Percentiles rank a stretch among this genome's conserved stretches.
Conservation (phyloP, 768 basidiomycete species). For the Boletus rubropictus region DNA sequence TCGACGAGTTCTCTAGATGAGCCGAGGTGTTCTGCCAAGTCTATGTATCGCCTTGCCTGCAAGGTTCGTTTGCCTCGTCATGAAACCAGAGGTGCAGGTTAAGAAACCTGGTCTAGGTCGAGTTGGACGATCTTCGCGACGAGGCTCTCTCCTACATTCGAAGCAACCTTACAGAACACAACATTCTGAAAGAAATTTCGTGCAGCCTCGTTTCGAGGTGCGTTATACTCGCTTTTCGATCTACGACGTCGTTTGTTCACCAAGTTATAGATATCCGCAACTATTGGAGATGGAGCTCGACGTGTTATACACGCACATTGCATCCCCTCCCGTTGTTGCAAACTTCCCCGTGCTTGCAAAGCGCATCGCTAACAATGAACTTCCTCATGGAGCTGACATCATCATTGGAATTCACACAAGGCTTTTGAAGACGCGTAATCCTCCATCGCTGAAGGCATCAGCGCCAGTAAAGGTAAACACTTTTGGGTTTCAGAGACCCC, state of each 20-base stretch:
- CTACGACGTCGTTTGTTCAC: no score
- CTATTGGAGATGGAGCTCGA: constrained; percentile 21
- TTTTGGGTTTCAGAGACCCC: no score
- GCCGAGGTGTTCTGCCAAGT: constrained; percentile 36
- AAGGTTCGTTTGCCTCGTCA: constrained; percentile 24
- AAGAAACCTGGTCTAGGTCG: constrained; percentile 7
- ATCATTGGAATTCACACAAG: constrained; percentile 17
- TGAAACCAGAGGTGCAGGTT: background rate
- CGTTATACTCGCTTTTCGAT: background rate
- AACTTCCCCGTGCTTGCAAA: constrained; percentile 9
- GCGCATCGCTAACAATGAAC: constrained; percentile 16
- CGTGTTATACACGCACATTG: constrained; percentile 16
- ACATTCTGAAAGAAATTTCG: constrained; percentile 21
- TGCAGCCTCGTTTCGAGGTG: constrained; percentile 20
- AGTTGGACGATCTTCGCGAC: constrained; percentile 16
- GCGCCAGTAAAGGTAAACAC: no score
- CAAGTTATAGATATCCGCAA: constrained; percentile 4
- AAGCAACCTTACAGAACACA: constrained; percentile 15
- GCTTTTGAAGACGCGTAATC: constrained; percentile 5
- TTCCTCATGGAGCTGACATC: constrained; percentile 19
- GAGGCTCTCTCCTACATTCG: constrained; percentile 15
- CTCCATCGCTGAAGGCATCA: no score
- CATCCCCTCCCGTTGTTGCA: constrained; percentile 9
- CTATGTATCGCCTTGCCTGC: constrained; percentile 40
- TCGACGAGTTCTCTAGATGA: constrained; percentile 6